Conservation (phyloP, 2,329 filamentous ascomycete genomes). For the Penicillium hordei region DNA sequence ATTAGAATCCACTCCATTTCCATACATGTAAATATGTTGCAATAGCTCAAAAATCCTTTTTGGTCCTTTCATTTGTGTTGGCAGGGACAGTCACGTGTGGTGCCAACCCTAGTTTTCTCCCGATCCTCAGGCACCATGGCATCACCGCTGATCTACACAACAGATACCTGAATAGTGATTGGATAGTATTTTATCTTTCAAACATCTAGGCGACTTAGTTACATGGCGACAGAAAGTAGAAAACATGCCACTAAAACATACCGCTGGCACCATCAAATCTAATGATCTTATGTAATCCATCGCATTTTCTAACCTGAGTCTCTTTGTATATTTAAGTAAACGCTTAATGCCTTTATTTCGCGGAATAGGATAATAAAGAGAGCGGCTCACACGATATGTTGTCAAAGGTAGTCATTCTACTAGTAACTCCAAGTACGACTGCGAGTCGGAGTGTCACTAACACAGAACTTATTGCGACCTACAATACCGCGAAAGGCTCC, state of each 20-base stretch:
- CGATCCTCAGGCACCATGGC: neutral
- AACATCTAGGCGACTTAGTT: neutral
- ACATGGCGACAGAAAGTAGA: neutral
- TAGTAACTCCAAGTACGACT: neutral
- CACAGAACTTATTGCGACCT: too few relatives aligned
- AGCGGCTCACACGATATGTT: too few relatives aligned
- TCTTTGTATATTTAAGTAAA: too few relatives aligned
- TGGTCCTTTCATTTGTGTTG: neutral
- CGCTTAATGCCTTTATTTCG: too few relatives aligned
- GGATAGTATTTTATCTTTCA: neutral
- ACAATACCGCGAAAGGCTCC: too few relatives aligned
- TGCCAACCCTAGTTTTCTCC: conserved; percentile 11
- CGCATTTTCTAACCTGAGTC: too few relatives aligned
- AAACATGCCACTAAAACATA: neutral
- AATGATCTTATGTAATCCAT: neutral
- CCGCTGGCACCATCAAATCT: neutral
- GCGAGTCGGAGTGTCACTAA: neutral
- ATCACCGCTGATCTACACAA: neutral
- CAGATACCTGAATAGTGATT: neutral
- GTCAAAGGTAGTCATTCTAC: neutral
- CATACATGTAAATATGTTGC: neutral
- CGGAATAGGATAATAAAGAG: too few relatives aligned
- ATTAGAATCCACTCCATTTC: neutral
- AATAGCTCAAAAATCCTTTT: neutral
- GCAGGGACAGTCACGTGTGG: conserved; percentile 6